Evolutionary conservation across 2,329 filamentous ascomycete genomes (phyloP).

Genomic region (Paecilomyces dactylethromorphus): DNA sequence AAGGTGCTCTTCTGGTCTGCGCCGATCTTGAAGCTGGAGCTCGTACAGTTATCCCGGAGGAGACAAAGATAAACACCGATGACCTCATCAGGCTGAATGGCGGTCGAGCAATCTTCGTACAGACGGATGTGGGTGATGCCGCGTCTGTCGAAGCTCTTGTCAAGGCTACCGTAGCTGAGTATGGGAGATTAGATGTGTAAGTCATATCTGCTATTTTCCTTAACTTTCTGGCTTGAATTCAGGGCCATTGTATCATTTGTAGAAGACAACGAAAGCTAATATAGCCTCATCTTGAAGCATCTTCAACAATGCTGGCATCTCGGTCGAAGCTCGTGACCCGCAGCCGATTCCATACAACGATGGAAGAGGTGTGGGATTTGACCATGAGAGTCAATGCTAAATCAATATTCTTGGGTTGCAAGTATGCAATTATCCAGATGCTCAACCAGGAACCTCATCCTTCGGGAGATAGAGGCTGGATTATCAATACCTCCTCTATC

Average conservation of each 20-base stretch:
- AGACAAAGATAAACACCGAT: conserved; percentile 4
- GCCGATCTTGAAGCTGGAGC: conserved; percentile 9
- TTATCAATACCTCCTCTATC: conserved; percentile 28
- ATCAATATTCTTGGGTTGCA: conserved; percentile 37
- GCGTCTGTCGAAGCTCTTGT: not conserved
- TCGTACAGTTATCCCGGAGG: not conserved
- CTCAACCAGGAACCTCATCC: conserved; percentile 27
- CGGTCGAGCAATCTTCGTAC: not conserved
- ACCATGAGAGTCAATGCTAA: conserved; percentile 31
- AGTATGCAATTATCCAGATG: conserved; percentile 34
- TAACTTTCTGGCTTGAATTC: not conserved
- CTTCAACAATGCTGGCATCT: not conserved
- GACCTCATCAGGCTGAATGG: not conserved
- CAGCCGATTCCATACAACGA: not conserved
- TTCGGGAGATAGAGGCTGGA: conserved; percentile 29
- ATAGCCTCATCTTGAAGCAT: not conserved
- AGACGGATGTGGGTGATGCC: not conserved
- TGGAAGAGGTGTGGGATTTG: not conserved
- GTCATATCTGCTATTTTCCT: not conserved
- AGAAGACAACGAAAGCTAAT: not conserved
- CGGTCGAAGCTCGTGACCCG: not conserved
- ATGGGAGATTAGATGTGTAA: not conserved
- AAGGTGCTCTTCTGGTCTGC: conserved; percentile 16
- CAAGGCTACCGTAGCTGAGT: not conserved
- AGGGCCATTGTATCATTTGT: not conserved